Base-by-base conservation (phyloP, 2,329 filamentous ascomycete species). In the Pseudocercospora vitis region DNA sequence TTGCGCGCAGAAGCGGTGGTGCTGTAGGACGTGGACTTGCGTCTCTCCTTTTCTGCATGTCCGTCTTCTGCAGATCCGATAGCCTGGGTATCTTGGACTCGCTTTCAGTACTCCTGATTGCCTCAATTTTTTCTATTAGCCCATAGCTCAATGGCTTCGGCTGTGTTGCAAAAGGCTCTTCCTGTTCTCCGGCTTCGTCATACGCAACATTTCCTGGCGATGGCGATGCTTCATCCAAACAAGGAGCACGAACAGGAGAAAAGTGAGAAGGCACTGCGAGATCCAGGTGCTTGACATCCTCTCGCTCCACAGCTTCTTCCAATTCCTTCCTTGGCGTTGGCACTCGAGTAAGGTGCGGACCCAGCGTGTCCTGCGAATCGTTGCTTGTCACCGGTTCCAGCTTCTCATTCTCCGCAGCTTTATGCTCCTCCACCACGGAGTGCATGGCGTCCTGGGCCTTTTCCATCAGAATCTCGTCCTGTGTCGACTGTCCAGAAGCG, bases 341-440 rank as follows among this genome's bases (percentile, higher is more conserved):
- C 7, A 54, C 57, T 23, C 61, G 58, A 8, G 56, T 51, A 11
- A 65, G 55, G 14, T 60, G 58, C 23, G 33, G 46, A 6, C 53
- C 61, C n/a, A 60, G 26, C 9, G 47, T 37, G 4, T 33, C 40
- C 26, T 57, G 55, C 2, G 56, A 48, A 31, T 59, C 62, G 39
- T 53, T 52, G 18, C 58, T 58, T 7, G 21, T 53, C 3, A 62
- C 39, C 8, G 55, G 50, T 23, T 55, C 47, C n/a, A 64, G 31
- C 16, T 59, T 56, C 7, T 61, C 58, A 14, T 65, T 65, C 12
- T 50, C 56, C 2, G 61, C 56, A 12, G 59, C 55, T 40, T 63
- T 64, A 61, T 87, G 80, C 64, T 86, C 82, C 63, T 87, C 81
- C 11, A 87, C 79, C 2, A 86, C 84, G 7, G 83, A 84, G 5